These are phyloP conservation scores for Cercospora sp. DNA, from an alignment of 2,329 filamentous ascomycete species.

Conservation along the genomic window DNA sequence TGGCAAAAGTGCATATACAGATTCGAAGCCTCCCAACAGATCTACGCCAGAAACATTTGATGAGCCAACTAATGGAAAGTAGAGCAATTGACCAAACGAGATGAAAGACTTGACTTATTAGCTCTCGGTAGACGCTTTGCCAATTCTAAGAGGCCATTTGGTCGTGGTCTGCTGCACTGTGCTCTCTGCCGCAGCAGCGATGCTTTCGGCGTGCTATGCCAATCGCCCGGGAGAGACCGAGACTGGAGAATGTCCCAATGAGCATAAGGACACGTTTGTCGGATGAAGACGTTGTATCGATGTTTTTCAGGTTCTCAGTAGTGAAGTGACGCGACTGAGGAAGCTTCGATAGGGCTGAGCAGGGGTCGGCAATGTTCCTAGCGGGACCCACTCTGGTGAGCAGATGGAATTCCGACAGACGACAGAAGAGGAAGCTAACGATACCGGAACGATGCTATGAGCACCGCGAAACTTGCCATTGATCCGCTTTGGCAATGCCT, in stretches of 20 bases:
- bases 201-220: not conserved
- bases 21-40: not conserved
- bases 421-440: not conserved
- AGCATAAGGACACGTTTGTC: not conserved
- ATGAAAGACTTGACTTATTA: not conserved
- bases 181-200: not conserved
- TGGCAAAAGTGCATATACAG: not conserved
- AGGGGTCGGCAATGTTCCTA: not conserved
- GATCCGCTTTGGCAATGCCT: conserved; percentile 67
- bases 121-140: not conserved
- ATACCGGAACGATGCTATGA: conserved; percentile 34
- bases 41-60: no score
- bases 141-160: not conserved
- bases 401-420: not conserved
- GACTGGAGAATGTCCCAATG: not conserved
- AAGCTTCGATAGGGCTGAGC: not conserved
- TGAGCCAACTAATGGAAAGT: not conserved
- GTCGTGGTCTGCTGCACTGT: not conserved
- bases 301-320: not conserved
- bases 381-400: conserved; percentile 1
- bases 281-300: not conserved
- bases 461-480: conserved; percentile 40
- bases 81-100: not conserved
- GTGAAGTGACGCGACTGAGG: not conserved
- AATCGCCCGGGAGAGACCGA: not conserved